These are phyloP conservation scores for Phlebopus sp. DNA, from an alignment of 1,284 basidiomycete species.

Conservation along the genomic window DNA sequence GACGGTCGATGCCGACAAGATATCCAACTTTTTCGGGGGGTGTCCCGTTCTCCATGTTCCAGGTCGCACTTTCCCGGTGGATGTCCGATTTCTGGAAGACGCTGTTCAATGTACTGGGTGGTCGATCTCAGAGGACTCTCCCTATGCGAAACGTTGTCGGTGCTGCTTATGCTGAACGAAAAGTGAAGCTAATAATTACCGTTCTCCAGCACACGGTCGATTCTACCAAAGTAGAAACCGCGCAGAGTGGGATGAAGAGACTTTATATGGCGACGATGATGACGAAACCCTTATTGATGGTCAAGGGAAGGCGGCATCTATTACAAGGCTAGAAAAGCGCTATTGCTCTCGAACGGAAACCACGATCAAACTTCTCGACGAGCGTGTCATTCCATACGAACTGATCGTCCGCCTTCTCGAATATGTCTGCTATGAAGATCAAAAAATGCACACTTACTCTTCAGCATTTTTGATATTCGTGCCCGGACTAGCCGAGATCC, in stretches of 20 bases:
- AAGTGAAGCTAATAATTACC: slow-evolving; percentile 3
- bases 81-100: slow-evolving; percentile 88
- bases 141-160: slow-evolving; percentile 76
- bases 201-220: slow-evolving; percentile 54
- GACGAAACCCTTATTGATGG: slow-evolving; percentile 32
- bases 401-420: slow-evolving; percentile 87
- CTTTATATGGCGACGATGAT: slow-evolving; percentile 72
- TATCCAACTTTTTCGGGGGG: slow-evolving; percentile 89
- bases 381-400: slow-evolving; percentile 88
- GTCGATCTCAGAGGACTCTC: slow-evolving; percentile 81
- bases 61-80: slow-evolving; percentile 96
- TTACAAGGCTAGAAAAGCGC: slow-evolving; percentile 64
- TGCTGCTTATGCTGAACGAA: slow-evolving; percentile 9
- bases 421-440: slow-evolving; percentile 77
- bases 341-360: slow-evolving; percentile 73
- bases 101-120: slow-evolving; percentile 88
- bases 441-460: slow-evolving; percentile 59
- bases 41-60: slow-evolving; percentile 90
- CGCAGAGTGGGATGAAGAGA: slow-evolving; percentile 76
- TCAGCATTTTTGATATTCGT: slow-evolving; percentile 89
- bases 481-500: slow-evolving; percentile 92
- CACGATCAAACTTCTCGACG: slow-evolving; percentile 87
- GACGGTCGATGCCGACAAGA: slow-evolving; percentile 92
- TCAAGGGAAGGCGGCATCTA: slow-evolving; percentile 36
- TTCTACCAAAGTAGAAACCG: slow-evolving; percentile 62